phyloP scores from a whole-genome alignment of 2,329 filamentous ascomycete species.

The Exophiala calicioides region DNA sequence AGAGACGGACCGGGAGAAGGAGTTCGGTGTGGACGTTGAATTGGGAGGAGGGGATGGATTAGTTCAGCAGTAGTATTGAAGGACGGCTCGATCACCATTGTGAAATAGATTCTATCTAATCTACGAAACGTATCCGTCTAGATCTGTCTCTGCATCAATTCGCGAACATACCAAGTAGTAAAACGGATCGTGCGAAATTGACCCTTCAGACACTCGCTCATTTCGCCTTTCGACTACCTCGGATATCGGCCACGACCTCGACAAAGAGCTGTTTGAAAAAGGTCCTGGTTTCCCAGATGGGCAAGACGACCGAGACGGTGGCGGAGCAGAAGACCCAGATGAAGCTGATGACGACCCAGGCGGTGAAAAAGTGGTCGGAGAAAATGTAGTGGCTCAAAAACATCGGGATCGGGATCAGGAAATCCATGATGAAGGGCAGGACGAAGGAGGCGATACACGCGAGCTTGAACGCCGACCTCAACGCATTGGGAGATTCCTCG shows the following conservation, averaged over 20 bases:
- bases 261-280: slow-evolving; percentile 32
- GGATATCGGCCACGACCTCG: slow-evolving; percentile 13
- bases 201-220: too few species aligned
- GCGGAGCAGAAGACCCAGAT: slow-evolving; percentile 61
- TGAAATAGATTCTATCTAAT: too few species aligned
- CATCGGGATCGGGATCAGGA: slow-evolving; percentile 91
- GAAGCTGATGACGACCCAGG: slow-evolving; percentile 74
- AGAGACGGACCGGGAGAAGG: too few species aligned
- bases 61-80: too few species aligned
- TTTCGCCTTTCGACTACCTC: not conserved
- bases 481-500: slow-evolving; percentile 35
- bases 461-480: slow-evolving; percentile 43
- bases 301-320: slow-evolving; percentile 44
- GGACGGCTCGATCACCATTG: too few species aligned
- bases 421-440: slow-evolving; percentile 68
- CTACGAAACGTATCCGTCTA: too few species aligned
- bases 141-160: too few species aligned
- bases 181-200: too few species aligned
- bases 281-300: slow-evolving; percentile 44
- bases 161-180: too few species aligned
- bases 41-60: too few species aligned
- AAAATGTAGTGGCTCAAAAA: slow-evolving; percentile 82
- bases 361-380: slow-evolving; percentile 76
- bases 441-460: slow-evolving; percentile 60
- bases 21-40: too few species aligned